phyloP scores from a whole-genome alignment of 495 filamentous ascomycete genomes.

The Durotheca rogersii region DNA sequence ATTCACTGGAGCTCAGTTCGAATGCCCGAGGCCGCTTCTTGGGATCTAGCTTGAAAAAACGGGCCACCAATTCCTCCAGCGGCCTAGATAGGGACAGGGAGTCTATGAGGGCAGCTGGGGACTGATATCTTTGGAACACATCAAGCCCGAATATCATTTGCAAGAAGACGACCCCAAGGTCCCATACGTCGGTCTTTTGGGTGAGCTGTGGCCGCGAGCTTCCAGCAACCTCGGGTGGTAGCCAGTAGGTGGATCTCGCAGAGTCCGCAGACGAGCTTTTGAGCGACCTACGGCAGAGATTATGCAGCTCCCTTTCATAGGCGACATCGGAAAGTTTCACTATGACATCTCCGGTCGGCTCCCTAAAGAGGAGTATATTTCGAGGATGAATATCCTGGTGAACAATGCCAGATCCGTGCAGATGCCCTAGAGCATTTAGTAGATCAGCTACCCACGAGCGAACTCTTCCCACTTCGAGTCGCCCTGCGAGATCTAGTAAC shows the following conservation, averaged over 20 bases:
- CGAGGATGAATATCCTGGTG: slow-evolving; percentile 76
- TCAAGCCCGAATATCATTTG: slow-evolving; percentile 93
- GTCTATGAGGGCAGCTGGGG: slow-evolving; percentile 68
- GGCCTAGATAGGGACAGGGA: slow-evolving; percentile 64
- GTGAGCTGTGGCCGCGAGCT: slow-evolving; percentile 58
- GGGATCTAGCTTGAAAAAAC: slow-evolving; percentile 77
- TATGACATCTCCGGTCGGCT: slow-evolving; percentile 57
- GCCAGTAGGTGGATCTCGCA: slow-evolving; percentile 77
- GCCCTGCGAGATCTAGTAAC: slow-evolving; percentile 72
- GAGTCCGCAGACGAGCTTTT: slow-evolving; percentile 52
- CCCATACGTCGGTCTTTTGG: slow-evolving; percentile 91
- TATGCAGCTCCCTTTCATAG: slow-evolving; percentile 63
- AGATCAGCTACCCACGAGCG: slow-evolving; percentile 85
- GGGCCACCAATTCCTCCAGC: slow-evolving; percentile 73
- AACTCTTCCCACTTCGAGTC: slow-evolving; percentile 68
- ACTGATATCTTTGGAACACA: slow-evolving; percentile 72
- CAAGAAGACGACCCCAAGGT: slow-evolving; percentile 82
- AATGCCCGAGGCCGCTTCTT: slow-evolving; percentile 87
- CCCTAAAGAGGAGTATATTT: slow-evolving; percentile 70
- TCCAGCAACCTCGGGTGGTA: slow-evolving; percentile 74
- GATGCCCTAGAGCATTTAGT: slow-evolving; percentile 84
- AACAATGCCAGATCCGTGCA: slow-evolving; percentile 77
- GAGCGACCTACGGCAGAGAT: slow-evolving; percentile 52
- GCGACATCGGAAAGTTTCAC: slow-evolving; percentile 70
- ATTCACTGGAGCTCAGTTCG: slow-evolving; percentile 85